Conservation (phyloP, 441 rosid genomes). For the Viola pubescens region DNA sequence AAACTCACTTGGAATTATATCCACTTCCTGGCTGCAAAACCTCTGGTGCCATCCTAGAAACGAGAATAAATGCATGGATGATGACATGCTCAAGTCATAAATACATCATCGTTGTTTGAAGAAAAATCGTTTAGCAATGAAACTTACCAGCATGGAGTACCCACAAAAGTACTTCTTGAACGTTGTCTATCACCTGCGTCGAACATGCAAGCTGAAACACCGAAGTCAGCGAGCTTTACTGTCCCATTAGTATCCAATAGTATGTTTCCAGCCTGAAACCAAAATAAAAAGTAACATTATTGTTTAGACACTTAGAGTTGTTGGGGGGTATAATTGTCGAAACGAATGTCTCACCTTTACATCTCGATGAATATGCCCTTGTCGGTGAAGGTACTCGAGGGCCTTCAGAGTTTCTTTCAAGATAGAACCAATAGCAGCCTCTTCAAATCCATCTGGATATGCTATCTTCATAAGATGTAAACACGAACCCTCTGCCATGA, state of each 20-base stretch:
- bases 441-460: slow-evolving; percentile 87
- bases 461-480: slow-evolving; percentile 97
- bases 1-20: slow-evolving; percentile 87
- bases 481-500: slow-evolving; percentile 98
- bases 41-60: slow-evolving; percentile 97
- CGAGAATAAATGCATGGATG: slow-evolving; percentile 14
- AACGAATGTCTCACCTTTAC: slow-evolving; percentile 56
- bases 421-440: slow-evolving; percentile 76
- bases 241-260: slow-evolving; percentile 67
- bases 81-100: background rate
- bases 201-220: slow-evolving; percentile 97
- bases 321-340: background rate
- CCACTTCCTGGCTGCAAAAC: slow-evolving; percentile 99
- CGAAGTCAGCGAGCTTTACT: slow-evolving; percentile 96
- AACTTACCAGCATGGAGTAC: slow-evolving; percentile 96
- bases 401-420: slow-evolving; percentile 97
- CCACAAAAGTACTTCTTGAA: slow-evolving; percentile 94
- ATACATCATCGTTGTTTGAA: background rate
- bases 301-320: background rate
- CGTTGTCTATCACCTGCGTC: slow-evolving; percentile 95
- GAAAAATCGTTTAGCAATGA: background rate
- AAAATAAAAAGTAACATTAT: background rate
- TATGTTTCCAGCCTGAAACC: slow-evolving; percentile 87
- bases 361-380: slow-evolving; percentile 98
- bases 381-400: slow-evolving; percentile 87